These are phyloP conservation scores for Thalassiosira pacifica DNA, from an alignment of 352 stramenopile genomes.

Conservation along the genomic window DNA sequence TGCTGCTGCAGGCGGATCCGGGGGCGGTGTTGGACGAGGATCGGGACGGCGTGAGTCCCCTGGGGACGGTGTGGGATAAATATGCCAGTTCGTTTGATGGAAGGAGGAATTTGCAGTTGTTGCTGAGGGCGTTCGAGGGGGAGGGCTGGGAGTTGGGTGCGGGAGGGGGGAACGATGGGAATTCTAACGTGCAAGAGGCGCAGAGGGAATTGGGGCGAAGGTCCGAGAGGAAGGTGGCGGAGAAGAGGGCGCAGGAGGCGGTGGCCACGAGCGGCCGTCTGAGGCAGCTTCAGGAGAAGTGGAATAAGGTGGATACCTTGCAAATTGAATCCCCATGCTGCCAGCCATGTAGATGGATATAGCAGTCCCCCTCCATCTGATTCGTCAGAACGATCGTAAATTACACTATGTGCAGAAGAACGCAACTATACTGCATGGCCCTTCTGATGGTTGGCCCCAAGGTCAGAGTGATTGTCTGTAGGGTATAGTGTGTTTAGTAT, in stretches of 20 bases:
- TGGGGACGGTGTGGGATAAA: slow-evolving; percentile 79
- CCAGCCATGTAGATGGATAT: slow-evolving; percentile 56
- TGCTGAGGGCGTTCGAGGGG: slow-evolving; percentile 54
- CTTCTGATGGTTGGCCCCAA: no score
- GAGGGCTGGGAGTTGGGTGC: slow-evolving; percentile 50
- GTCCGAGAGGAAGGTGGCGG: slow-evolving; percentile 21
- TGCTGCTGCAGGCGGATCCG: slow-evolving; percentile 77
- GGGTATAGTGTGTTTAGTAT: no score
- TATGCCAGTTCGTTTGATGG: slow-evolving; percentile 81
- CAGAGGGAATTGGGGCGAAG: not conserved
- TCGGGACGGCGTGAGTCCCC: slow-evolving; percentile 72
- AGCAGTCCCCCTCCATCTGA: slow-evolving; percentile 77
- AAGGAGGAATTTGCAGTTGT: slow-evolving; percentile 63
- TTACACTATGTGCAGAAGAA: no score
- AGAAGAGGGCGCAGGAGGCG: slow-evolving; percentile 41
- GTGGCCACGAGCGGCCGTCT: slow-evolving; percentile 34
- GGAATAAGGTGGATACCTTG: slow-evolving; percentile 75
- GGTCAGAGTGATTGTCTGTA: no score
- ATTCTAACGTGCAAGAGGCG: slow-evolving; percentile 9
- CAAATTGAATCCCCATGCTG: slow-evolving; percentile 69
- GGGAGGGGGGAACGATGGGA: no score
- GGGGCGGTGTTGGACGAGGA: slow-evolving; percentile 81
- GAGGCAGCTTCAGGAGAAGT: slow-evolving; percentile 62
- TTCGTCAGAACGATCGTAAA: slow-evolving; percentile 35
- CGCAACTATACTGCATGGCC: no score